Conservation (phyloP, 345 rosid species). For the Aegle marmelos region DNA sequence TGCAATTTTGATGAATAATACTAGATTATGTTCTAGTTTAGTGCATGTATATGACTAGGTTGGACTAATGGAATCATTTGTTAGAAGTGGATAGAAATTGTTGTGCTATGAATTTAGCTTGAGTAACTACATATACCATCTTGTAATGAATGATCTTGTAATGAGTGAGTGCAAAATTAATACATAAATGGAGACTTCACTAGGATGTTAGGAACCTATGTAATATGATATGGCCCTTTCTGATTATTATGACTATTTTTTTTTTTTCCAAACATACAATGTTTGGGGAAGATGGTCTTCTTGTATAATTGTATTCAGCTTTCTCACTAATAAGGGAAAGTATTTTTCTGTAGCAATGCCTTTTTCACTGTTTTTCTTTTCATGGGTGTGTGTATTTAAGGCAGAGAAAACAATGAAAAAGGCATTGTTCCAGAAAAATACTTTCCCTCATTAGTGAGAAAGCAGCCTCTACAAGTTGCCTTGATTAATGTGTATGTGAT, state of each 20-base stretch:
- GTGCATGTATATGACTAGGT: not conserved
- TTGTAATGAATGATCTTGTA: not conserved
- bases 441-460: too few relatives aligned
- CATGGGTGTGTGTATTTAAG: not conserved
- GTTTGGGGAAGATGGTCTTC: not conserved
- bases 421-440: too few relatives aligned
- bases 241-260: not conserved
- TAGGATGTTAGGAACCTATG: not conserved
- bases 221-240: not conserved
- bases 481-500: not conserved
- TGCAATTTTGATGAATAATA: not conserved
- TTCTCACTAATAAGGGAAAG: not conserved
- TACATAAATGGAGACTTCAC: not conserved
- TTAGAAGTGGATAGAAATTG: not conserved
- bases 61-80: too few relatives aligned
- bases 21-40: not conserved
- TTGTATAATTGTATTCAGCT: not conserved
- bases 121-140: not conserved
- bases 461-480: not conserved
- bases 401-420: too few relatives aligned
- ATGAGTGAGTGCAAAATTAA: not conserved
- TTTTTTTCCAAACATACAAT: not conserved
- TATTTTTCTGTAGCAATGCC: not conserved
- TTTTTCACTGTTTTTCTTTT: not conserved
- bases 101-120: not conserved